These are phyloP conservation scores for Hirsutella minnesotensis DNA, from an alignment of 2,329 filamentous ascomycete genomes.

Conservation along the genomic window DNA sequence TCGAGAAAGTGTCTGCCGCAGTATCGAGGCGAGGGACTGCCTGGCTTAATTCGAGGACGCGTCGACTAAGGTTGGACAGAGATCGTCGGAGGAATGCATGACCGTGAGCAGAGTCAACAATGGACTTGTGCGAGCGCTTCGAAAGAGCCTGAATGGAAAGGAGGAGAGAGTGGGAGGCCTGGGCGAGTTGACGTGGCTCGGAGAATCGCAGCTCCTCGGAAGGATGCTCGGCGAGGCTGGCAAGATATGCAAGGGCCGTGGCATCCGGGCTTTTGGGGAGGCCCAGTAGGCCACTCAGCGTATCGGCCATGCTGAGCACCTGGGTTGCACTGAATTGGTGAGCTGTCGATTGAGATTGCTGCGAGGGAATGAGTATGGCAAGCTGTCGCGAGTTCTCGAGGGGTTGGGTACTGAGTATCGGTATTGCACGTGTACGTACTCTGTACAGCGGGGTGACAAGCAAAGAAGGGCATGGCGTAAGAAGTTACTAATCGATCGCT, in stretches of 20 bases:
- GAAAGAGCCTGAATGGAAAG: conserved; percentile 79
- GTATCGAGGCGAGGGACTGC: conserved; percentile 69
- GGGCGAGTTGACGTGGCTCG: conserved; percentile 70
- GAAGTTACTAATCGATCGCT: no score
- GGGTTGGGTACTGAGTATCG: no score
- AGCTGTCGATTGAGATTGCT: no score
- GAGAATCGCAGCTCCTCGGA: conserved; percentile 59
- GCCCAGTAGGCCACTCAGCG: conserved; percentile 22
- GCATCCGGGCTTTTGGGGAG: conserved; percentile 28
- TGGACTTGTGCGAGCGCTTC: conserved; percentile 74
- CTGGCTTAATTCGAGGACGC: conserved; percentile 55
- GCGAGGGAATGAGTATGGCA: no score
- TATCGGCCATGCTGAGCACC: conserved; percentile 24
- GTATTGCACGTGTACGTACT: no score
- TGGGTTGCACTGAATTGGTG: no score
- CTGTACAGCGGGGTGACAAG: no score
- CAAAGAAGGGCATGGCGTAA: no score
- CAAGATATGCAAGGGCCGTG: conserved; percentile 58
- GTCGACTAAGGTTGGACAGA: conserved; percentile 56
- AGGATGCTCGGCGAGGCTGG: conserved; percentile 64
- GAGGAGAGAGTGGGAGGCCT: conserved; percentile 68
- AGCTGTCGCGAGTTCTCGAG: no score
- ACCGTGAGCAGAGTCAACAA: conserved; percentile 70
- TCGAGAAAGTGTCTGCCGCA: conserved; percentile 68
- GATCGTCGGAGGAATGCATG: conserved; percentile 62